Evolutionary conservation across 2,329 filamentous ascomycete species (phyloP), one percentile per base, ranked within the genome.

Genomic region (Penicillium sp.): DNA sequence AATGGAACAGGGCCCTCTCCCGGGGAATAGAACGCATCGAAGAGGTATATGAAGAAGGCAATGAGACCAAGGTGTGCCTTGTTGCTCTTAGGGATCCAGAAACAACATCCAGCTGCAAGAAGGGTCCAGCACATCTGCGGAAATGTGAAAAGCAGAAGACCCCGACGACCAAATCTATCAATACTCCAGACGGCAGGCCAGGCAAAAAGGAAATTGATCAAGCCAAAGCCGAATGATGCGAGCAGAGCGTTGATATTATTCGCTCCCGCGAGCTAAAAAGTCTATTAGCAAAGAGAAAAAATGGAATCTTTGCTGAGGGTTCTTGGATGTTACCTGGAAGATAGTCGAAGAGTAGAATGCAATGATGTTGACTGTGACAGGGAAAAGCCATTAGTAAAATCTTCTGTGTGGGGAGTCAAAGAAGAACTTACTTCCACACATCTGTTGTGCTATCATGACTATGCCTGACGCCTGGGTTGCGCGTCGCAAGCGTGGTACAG

Each of bases 11-110:
- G 62, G 8, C 63, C 63, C 33, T 60, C 62, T 27, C 63, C 62
- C 0, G 85, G 84, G 1, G 83, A 86, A 70, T 90, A 90, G 70
- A 89, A 89, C 3, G 86, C 85, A 50, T 89, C 88, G 52, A 89
- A 87, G 66, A 89, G 87, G 71, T 87, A 63, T 18, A 68, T 75
- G 29, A 70, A 69, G 2, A 61, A 40, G 9, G 66, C 58, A 9
- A 70, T 56, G 25, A 66, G 31, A 4, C 57, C 66, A 0, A 63
- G 44, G 15, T 62, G 63, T 9, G 49, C 54, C 2, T 50, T 51
- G 12, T 46, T 45, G 20, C 49, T 26, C 1, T 48, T 15, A 0
- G 60, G 59, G 25, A 69, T 65, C 41, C 57, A 58, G 46, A 66
- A 69, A 41, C 66, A 69, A 7, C 59, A 55, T 0, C 62, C 57